Percentiles rank a stretch among this genome's conserved stretches.
phyloP scores from a whole-genome alignment of 192 early-diverging fungal genomes.

The Mortierella alpina region DNA sequence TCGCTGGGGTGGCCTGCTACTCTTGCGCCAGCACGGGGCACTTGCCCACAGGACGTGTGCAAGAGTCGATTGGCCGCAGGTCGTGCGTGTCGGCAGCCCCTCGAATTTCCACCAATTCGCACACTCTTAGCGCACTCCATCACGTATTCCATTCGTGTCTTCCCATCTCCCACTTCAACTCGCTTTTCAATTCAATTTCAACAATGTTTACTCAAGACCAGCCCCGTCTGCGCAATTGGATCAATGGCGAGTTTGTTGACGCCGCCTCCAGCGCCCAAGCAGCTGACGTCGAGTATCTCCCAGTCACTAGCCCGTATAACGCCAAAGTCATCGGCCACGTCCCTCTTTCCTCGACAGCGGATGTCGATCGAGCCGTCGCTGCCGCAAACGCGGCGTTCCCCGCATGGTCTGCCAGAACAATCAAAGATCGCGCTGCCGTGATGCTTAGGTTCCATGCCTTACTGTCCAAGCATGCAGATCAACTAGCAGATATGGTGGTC shows the following conservation, averaged over 20 bases:
- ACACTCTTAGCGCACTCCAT: background rate
- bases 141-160: background rate
- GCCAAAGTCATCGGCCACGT: constrained; percentile 71
- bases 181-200: background rate
- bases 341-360: constrained; percentile 66
- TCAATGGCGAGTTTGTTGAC: constrained; percentile 45
- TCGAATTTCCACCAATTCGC: too few relatives aligned
- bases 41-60: too few relatives aligned
- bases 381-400: constrained; percentile 66
- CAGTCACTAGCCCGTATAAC: constrained; percentile 74
- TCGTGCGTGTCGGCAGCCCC: too few relatives aligned
- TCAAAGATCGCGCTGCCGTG: constrained; percentile 76
- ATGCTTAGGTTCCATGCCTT: constrained; percentile 70
- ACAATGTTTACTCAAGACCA: constrained; percentile 46
- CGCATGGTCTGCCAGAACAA: constrained; percentile 69
- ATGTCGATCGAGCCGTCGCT: constrained; percentile 71
- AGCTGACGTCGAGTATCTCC: constrained; percentile 37
- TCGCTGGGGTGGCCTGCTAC: too few relatives aligned
- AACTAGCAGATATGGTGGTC: constrained; percentile 79
- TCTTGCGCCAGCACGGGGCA: too few relatives aligned
- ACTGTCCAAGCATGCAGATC: constrained; percentile 66
- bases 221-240: constrained; percentile 51
- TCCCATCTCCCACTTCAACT: constrained; percentile 1
- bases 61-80: too few relatives aligned
- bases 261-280: constrained; percentile 14